Percentiles rank a stretch among this genome's conserved stretches.
Conservation (phyloP, 345 rosid species). For the Ailanthus altissimus region DNA sequence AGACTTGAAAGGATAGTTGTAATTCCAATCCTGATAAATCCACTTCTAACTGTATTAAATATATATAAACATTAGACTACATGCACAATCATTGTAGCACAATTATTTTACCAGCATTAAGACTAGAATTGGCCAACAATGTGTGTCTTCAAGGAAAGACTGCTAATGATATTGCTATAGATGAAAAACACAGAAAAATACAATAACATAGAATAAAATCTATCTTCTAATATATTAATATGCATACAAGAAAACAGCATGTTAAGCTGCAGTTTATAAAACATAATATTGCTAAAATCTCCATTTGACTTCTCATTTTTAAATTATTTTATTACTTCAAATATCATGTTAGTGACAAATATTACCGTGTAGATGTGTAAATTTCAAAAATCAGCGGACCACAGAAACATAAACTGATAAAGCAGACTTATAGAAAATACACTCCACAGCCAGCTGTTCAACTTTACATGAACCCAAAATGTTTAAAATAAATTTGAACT, state of each 20-base stretch:
- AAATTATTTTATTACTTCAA: not conserved
- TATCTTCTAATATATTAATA: not conserved
- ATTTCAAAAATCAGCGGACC: not conserved
- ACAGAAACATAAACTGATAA: not conserved
- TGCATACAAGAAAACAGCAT: not conserved
- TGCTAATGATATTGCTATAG: not conserved
- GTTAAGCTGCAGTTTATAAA: not conserved
- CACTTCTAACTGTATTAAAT: slow-evolving; percentile 22
- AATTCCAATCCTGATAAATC: slow-evolving; percentile 22
- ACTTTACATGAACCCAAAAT: not conserved
- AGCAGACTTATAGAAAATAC: not conserved
- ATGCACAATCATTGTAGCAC: not conserved
- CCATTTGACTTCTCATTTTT: not conserved
- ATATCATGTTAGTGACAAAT: not conserved
- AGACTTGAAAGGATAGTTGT: slow-evolving; percentile 13
- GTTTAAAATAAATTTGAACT: not conserved
- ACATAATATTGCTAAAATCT: not conserved
- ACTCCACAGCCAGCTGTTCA: not conserved
- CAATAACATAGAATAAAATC: not conserved
- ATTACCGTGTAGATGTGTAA: not conserved
- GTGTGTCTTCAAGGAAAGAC: not conserved
- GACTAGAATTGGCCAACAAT: slow-evolving; percentile 6
- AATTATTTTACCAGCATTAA: not conserved
- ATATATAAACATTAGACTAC: slow-evolving; percentile 5
- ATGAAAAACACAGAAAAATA: not conserved